phyloP scores from a whole-genome alignment of 805 yeast genomes.

The Lipomyces starkeyi region DNA sequence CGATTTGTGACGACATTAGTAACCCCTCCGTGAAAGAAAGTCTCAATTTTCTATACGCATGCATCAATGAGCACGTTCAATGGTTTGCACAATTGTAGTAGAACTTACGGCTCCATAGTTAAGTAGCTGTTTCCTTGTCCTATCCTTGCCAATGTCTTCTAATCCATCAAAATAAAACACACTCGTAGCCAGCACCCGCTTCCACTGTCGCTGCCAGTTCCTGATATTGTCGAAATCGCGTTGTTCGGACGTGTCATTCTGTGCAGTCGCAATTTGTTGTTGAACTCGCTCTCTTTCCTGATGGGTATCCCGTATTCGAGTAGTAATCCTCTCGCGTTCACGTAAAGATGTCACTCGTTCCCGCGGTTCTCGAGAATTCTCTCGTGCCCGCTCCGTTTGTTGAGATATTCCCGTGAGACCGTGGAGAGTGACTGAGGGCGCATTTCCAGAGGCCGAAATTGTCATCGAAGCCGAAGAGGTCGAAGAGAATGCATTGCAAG shows the following conservation, averaged over 20 bases:
- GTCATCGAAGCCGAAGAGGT: not conserved
- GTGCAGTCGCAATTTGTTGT: conserved; percentile 9
- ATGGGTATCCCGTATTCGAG: not conserved
- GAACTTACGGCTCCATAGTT: conserved; percentile 45
- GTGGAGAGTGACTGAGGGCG: not conserved
- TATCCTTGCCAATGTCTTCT: conserved; percentile 44
- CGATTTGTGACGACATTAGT: conserved; percentile 83
- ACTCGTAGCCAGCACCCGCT: conserved; percentile 61
- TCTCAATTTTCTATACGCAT: conserved; percentile 53
- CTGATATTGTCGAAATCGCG: conserved; percentile 29
- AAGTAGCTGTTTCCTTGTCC: conserved; percentile 41
- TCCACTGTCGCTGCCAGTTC: conserved; percentile 70
- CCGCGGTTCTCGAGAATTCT: not conserved
- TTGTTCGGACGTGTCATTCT: conserved; percentile 4
- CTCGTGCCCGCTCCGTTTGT: not conserved
- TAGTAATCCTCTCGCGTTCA: conserved; percentile 9
- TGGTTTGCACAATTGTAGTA: conserved; percentile 30
- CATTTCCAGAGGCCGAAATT: conserved; percentile 1
- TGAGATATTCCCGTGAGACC: not conserved
- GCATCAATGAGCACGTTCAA: conserved; percentile 55
- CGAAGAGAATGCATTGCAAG: not conserved
- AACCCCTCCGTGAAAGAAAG: conserved; percentile 64
- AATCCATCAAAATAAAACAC: conserved; percentile 65
- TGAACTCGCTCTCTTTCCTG: conserved; percentile 3
- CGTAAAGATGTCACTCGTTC: conserved; percentile 10